These are phyloP conservation scores for Exophiala sp. DNA, from an alignment of 2,329 filamentous ascomycete genomes.

Conservation along the genomic window DNA sequence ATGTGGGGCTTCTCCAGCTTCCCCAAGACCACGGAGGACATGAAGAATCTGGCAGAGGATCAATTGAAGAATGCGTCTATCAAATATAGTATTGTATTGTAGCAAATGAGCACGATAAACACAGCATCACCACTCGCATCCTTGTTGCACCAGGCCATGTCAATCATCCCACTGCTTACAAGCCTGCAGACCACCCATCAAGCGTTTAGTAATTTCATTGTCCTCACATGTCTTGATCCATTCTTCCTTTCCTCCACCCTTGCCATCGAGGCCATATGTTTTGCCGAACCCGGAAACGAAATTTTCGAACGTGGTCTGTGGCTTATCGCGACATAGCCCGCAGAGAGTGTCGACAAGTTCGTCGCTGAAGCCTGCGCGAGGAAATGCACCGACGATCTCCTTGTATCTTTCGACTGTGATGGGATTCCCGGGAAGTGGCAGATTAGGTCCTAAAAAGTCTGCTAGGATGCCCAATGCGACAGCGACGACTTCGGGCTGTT, in stretches of 20 bases:
- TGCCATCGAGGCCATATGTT: slow-evolving; percentile 15
- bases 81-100: too few relatives aligned
- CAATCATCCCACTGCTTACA: slow-evolving; percentile 13
- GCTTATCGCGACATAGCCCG: slow-evolving; percentile 37
- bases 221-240: slow-evolving; percentile 11
- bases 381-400: slow-evolving; percentile 32
- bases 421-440: slow-evolving; percentile 13
- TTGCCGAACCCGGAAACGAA: slow-evolving; percentile 34
- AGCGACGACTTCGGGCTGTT: slow-evolving; percentile 25
- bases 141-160: neutral
- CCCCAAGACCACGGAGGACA: too few relatives aligned
- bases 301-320: slow-evolving; percentile 36
- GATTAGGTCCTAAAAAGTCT: slow-evolving; percentile 26
- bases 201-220: neutral
- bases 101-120: too few relatives aligned
- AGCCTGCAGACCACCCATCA: slow-evolving; percentile 10
- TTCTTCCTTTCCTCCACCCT: slow-evolving; percentile 16
- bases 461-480: slow-evolving; percentile 20
- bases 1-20: too few relatives aligned
- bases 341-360: slow-evolving; percentile 34
- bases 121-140: too few relatives aligned
- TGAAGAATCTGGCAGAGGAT: too few relatives aligned
- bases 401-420: slow-evolving; percentile 35
- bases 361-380: slow-evolving; percentile 34
- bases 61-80: too few relatives aligned